Base-by-base conservation (phyloP, 257 asterid species). In the Solanum paucissectum region DNA sequence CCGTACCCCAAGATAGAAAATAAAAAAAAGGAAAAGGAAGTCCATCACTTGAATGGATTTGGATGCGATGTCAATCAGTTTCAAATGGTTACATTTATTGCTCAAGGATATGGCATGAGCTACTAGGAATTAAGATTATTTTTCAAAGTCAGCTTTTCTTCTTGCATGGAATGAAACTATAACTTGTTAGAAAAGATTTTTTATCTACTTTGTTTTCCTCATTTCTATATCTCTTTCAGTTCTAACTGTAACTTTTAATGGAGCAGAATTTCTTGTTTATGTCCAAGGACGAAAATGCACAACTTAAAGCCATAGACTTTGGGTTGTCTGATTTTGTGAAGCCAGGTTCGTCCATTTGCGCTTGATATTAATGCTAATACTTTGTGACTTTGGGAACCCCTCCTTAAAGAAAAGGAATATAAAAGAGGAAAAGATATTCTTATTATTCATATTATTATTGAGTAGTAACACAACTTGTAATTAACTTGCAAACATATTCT, bases 191-290 rank as follows among this genome's bases (percentile, higher is more conserved):
- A 64, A 55, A 75, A 87, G 25, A 84, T 34, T 29, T 46, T 62
- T 33, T 52, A 72, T 84, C 58, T 75, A 21, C 58, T 66, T 16
- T 73, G 3, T 18, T 55, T 37, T 49, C 21, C 34, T 25, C 5
- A 52, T 84, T 76, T 73, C 14, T 71, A 21, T 13, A 25, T 11
- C 55, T 85, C 49, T 75, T 16, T 79, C 81, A 86, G 89, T 86
- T 88, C 88, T 92, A 90, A 92, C 90, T 71, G 84, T 89, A 75
- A 91, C 69, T 88, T 79, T 91, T 92, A 52, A 88, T 90, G 88
- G 88, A 88, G 73, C 91, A 89, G 91, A 89, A 89, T 87, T 87
- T 89, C 83, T 42, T 89, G 83, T 89, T 89, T 44, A 87, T 79
- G 29, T 58, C 87, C 73, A 88, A 88, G 46, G 90, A 88, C 5